Base-by-base conservation (phyloP, 2,329 filamentous ascomycete species). In the Rhynchosporium graminicola region DNA sequence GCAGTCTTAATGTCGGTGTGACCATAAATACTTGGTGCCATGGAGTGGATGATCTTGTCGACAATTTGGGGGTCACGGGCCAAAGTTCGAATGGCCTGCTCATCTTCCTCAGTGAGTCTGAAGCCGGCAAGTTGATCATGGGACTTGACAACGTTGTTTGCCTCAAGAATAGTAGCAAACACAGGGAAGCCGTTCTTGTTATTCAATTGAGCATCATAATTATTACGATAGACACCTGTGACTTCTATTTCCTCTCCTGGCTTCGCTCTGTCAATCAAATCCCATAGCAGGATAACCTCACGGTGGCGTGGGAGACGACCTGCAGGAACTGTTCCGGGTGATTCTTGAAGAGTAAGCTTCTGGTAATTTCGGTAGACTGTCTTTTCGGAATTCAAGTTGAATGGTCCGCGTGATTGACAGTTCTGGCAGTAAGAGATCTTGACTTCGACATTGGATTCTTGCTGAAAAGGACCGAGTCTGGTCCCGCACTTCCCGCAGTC, bases 291-390 rank as follows among this genome's bases (percentile, higher is more conserved):
- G 67, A 99, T 92, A 43, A 99, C 94, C 74, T 99, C 95, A 59
- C 95, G 87, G 73, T 95, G 91, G 60, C 96, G 89, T 3, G 95
- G 95, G 52, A 99, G 84, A 76, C 95, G 93, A 72, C 95, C 95
- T 42, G 96, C 93, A 4, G 95, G 96, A 3, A 99, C 95, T 6
- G 95, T 98, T 60, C 95, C 96, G 3, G 95, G 95, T 0, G 96
- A 97, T 76, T 99, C 95, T 74, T 99, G 95, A 12, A 99, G 83
- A 0, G 95, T 99, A 70, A 99, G 82, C 75, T 97, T 99, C 76
- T 99, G 95, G 78, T 97, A 99, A 77, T 99, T 99, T 66, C 95
- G 90, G 79, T 99, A 99, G 15, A 99, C 90, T 0, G 95, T 99
- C 81, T 97, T 96, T 75, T 98, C 95, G 3, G 92, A 95, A 78